phyloP scores from a whole-genome alignment of 176 grass and related monocot genomes.

The Urochloa ruziziensis region DNA sequence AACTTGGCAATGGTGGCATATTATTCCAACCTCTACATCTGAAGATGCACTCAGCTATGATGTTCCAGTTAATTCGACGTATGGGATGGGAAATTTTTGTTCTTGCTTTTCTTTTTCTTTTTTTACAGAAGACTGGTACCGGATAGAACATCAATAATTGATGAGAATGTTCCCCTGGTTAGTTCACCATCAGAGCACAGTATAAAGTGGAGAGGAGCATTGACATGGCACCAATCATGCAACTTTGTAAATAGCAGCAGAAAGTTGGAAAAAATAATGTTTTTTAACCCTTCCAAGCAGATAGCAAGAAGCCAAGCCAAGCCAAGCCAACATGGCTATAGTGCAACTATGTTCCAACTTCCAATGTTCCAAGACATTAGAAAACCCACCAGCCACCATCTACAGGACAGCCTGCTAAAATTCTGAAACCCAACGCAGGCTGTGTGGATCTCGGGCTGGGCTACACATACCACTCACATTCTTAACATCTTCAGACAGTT shows the following conservation, averaged over 20 bases:
- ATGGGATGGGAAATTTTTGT: not conserved
- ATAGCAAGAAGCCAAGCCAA: too few species aligned
- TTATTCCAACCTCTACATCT: not conserved
- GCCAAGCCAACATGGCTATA: not conserved
- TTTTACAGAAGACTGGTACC: not conserved
- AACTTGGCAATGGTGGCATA: slow-evolving; percentile 12
- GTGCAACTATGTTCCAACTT: not conserved
- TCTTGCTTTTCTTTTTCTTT: too few species aligned
- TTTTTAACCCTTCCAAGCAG: not conserved
- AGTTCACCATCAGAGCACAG: not conserved
- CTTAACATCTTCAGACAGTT: not conserved
- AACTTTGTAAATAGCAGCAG: not conserved
- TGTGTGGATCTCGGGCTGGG: not conserved
- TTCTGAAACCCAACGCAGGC: not conserved
- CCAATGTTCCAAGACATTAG: not conserved
- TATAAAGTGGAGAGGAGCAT: not conserved
- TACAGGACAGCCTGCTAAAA: slow-evolving; percentile 5
- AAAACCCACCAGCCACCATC: not conserved
- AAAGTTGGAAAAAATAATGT: not conserved
- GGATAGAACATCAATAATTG: not conserved
- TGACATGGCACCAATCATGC: slow-evolving; percentile 1
- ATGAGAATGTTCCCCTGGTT: not conserved
- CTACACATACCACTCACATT: not conserved
- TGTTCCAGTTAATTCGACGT: not conserved
- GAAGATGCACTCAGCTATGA: not conserved